Evolutionary conservation across 2,329 filamentous ascomycete species (phyloP).

Genomic region (Tolypocladium cylindrosporum): DNA sequence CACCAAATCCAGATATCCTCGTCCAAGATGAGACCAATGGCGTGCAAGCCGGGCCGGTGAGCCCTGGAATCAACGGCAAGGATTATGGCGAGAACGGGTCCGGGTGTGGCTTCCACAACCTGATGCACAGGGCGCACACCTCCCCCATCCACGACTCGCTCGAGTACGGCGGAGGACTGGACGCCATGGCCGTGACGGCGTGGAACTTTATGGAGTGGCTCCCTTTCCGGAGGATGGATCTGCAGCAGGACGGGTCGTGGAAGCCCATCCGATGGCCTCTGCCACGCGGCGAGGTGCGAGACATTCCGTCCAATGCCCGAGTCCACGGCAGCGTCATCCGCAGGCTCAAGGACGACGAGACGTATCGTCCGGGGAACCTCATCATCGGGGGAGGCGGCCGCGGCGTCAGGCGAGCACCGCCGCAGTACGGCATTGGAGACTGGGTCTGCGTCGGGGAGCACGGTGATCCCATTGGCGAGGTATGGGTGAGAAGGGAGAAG

Average conservation of each 20-base stretch:
- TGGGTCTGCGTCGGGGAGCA: conserved; percentile 58
- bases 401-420: conserved; percentile 51
- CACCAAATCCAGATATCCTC: conserved; percentile 14
- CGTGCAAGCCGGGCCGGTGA: conserved; percentile 9
- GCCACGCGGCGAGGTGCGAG: conserved; percentile 66
- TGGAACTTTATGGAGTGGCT: conserved; percentile 79
- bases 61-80: conserved; percentile 11
- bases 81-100: conserved; percentile 11
- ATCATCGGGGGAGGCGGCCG: conserved; percentile 72
- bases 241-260: conserved; percentile 64
- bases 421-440: conserved; percentile 56
- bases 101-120: conserved; percentile 37
- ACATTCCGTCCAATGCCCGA: conserved; percentile 60
- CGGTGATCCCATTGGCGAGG: conserved; percentile 60
- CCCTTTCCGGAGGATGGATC: conserved; percentile 72
- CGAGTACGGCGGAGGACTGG: conserved; percentile 50
- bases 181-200: conserved; percentile 42
- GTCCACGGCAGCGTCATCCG: conserved; percentile 68
- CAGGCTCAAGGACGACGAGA: conserved; percentile 52
- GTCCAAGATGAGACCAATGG: conserved; percentile 7
- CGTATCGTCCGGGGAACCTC: conserved; percentile 68
- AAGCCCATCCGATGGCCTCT: conserved; percentile 72
- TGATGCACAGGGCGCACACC: conserved; percentile 47
- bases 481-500: conserved; percentile 38
- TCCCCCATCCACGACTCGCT: conserved; percentile 62